Base-by-base conservation (phyloP, 805 yeast species). In the Wickerhamiella qilinensis region DNA sequence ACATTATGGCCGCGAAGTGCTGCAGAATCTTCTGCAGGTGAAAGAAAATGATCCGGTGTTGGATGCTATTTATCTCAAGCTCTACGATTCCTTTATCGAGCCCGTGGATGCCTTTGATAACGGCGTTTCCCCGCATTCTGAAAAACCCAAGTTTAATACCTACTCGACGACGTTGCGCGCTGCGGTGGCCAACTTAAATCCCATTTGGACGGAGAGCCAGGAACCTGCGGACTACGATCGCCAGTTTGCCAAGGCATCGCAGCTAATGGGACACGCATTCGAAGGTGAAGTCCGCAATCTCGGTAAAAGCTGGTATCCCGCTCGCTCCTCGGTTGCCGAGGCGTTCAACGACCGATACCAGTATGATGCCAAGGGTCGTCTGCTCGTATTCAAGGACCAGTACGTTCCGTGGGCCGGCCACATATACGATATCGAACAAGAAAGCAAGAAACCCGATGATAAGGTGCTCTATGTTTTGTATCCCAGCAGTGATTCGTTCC, bases 321-420 rank as follows among this genome's bases (percentile, higher is more conserved):
- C 97, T 14, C 79, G 80, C 53, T 64, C 68, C 37, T 63, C 79
- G 32, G 97, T 91, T 21, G 68, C 67, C 45, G 59, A 64, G n/a
- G 88, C 94, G 0, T 70, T 85, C 47, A 63, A 62, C 3, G 47
- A 50, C n/a, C 70, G 96, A 52, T 60, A 60, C 37, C 59, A 72
- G 20, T 71, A 71, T 38, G 83, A 84, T 51, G 44, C 59, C 39
- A 68, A 78, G 19, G 95, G 95, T 30, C 72, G 77, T 45, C 75
- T 88, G 33, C 50, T 91, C 9, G 68, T 81, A 3, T 67, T 91
- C 44, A 6, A 6, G 9, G 74, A 71, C n/a, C 69, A 70, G 44
- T 83, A 79, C 55, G 80, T 83, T 38, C 94, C 94, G 35, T 91
- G 98, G 98, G 86, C 85, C 57, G 95, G 84, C 54, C 97, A 91